phyloP scores from a whole-genome alignment of 1,139 yeast species.

The Yamadazyma jaroonii region DNA sequence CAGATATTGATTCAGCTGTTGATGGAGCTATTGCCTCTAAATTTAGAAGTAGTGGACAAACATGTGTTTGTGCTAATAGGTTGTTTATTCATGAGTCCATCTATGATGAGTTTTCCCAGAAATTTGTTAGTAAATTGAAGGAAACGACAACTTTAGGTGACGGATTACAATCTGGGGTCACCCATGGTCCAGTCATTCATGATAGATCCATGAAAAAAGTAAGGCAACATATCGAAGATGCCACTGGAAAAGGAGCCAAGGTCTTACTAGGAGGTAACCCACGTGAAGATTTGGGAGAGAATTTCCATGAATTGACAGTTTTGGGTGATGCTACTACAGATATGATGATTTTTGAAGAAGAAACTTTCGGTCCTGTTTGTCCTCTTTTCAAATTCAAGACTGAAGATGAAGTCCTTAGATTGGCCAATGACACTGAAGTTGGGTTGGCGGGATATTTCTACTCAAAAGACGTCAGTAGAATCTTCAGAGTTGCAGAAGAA shows the following conservation, averaged over 20 bases:
- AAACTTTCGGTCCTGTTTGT: constrained; percentile 90
- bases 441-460: constrained; percentile 49
- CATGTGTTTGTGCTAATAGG: constrained; percentile 86
- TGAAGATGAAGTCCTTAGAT: constrained; percentile 64
- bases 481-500: constrained; percentile 49
- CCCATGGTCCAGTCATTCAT: constrained; percentile 86
- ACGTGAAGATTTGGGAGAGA: constrained; percentile 64
- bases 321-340: constrained; percentile 60
- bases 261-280: constrained; percentile 65
- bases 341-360: constrained; percentile 67
- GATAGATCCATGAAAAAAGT: constrained; percentile 66
- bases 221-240: constrained; percentile 69
- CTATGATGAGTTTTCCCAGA: constrained; percentile 54
- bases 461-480: constrained; percentile 45
- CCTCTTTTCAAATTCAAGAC: constrained; percentile 65
- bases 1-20: constrained; percentile 74
- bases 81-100: constrained; percentile 70
- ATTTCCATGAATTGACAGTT: constrained; percentile 76
- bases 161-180: constrained; percentile 62
- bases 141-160: constrained; percentile 61
- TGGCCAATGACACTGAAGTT: constrained; percentile 62
- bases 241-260: constrained; percentile 67
- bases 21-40: constrained; percentile 62
- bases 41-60: constrained; percentile 79
- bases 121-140: constrained; percentile 48